Evolutionary conservation across 352 stramenopile genomes (phyloP).

Genomic region (Pythium coloratum): DNA sequence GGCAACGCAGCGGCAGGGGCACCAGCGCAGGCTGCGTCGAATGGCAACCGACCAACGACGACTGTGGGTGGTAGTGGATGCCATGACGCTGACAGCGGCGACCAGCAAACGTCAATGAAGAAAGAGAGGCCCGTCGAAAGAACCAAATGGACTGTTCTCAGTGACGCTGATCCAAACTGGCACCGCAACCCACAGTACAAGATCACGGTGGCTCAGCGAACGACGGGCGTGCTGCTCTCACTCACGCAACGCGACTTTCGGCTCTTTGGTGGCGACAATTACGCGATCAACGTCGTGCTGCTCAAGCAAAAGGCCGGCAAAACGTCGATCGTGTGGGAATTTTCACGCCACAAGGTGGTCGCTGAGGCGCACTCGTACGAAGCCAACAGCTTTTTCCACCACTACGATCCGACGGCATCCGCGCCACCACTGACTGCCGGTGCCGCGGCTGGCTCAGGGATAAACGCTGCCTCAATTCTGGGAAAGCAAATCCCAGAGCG

Average conservation of each 20-base stretch:
- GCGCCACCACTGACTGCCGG: constrained; percentile 30
- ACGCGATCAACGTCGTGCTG: constrained; percentile 87
- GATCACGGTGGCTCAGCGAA: constrained; percentile 43
- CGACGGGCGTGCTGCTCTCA: constrained; percentile 61
- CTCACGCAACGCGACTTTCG: constrained; percentile 85
- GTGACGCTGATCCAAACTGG: constrained; percentile 85
- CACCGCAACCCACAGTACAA: constrained; percentile 92
- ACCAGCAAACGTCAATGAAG: constrained; percentile 11
- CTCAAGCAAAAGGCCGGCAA: constrained; percentile 62
- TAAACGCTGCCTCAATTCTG: not conserved
- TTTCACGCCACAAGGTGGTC: constrained; percentile 56
- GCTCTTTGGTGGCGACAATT: constrained; percentile 81
- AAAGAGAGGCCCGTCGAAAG: constrained; percentile 47
- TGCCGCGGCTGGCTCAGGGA: constrained; percentile 3
- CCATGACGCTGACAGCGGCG: constrained; percentile 8
- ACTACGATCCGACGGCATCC: constrained; percentile 35
- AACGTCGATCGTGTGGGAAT: constrained; percentile 75
- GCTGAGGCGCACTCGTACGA: constrained; percentile 71
- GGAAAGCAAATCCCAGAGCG: constrained; percentile 63
- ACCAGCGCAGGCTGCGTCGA: constrained; percentile 18
- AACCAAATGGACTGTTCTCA: constrained; percentile 64
- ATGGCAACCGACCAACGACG: constrained; percentile 8
- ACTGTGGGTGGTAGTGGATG: not conserved
- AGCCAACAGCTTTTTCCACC: constrained; percentile 37
- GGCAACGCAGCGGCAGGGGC: constrained; percentile 38